Conservation (phyloP, 371 early-diverging fungal genomes). For the Rhizopus microsporus region DNA sequence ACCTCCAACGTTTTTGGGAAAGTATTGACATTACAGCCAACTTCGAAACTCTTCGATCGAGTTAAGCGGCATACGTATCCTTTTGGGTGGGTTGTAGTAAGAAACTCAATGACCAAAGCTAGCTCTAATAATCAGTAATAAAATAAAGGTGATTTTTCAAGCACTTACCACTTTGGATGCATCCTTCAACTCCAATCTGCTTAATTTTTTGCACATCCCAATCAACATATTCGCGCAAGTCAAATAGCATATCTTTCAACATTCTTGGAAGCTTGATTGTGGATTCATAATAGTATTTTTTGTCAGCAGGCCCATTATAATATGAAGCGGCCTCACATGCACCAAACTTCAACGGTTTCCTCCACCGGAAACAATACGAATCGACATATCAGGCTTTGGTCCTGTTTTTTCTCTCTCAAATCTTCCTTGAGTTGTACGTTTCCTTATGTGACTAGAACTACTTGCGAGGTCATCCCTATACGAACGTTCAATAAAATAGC, state of each 20-base stretch:
- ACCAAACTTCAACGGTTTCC: conserved; percentile 9
- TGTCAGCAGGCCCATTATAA: conserved; percentile 5
- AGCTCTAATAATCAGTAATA: conserved; percentile 1
- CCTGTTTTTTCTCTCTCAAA: conserved; percentile 7
- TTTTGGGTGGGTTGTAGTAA: conserved; percentile 1
- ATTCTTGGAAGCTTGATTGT: conserved; percentile 13
- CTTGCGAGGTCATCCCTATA: conserved; percentile 10
- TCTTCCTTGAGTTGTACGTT: conserved; percentile 1
- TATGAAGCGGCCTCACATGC: conserved; percentile 9
- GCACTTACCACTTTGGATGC: conserved; percentile 10
- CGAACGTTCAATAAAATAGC: conserved; percentile 1
- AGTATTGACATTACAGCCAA: conserved; percentile 6
- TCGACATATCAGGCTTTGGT: conserved; percentile 15
- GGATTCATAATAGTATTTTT: conserved; percentile 10
- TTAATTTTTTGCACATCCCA: conserved; percentile 10
- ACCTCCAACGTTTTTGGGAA: conserved; percentile 9
- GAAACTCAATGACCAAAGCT: conserved; percentile 11
- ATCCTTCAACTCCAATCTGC: conserved; percentile 5
- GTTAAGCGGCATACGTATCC: conserved; percentile 10
- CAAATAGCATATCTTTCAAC: conserved; percentile 13
- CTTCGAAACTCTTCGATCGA: conserved; percentile 6
- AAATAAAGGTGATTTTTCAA: not conserved
- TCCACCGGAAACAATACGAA: conserved; percentile 12
- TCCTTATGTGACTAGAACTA: conserved; percentile 7
- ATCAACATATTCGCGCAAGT: conserved; percentile 13